A percentile compares a stretch with the other conserved stretches of the same genome.
Evolutionary conservation across 768 basidiomycete genomes (phyloP).

Genomic region (Hericium alpestre): DNA sequence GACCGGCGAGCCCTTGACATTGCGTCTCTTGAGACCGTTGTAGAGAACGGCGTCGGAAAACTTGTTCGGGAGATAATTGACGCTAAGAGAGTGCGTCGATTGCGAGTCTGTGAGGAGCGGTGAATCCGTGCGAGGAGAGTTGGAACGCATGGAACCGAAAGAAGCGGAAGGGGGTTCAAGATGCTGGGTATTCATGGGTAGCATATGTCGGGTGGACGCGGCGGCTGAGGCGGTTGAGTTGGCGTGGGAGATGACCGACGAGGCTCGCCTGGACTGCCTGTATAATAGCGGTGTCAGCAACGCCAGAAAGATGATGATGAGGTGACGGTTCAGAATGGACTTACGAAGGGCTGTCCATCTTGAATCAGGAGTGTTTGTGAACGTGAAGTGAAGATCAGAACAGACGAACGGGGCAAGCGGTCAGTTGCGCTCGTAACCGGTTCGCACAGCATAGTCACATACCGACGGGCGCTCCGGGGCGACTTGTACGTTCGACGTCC

Average conservation of each 20-base stretch:
- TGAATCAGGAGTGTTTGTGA: not conserved
- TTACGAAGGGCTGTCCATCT: constrained; percentile 11
- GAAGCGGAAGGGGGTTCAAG: constrained; percentile 33
- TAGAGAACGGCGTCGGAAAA: constrained; percentile 42
- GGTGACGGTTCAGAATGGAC: not conserved
- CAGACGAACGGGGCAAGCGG: too few relatives aligned
- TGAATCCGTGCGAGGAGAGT: constrained; percentile 16
- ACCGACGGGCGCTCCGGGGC: too few relatives aligned
- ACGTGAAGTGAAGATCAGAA: not conserved
- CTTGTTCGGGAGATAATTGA: constrained; percentile 72
- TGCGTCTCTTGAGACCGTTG: constrained; percentile 30
- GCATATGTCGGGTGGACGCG: constrained; percentile 39
- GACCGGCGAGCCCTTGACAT: constrained; percentile 26
- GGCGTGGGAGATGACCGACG: constrained; percentile 27
- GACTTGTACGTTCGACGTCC: too few relatives aligned
- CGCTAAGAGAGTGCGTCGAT: constrained; percentile 34
- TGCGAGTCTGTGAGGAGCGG: constrained; percentile 14
- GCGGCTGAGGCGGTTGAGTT: constrained; percentile 36
- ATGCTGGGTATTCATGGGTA: constrained; percentile 21
- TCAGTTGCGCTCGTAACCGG: too few relatives aligned
- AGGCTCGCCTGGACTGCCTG: constrained; percentile 8
- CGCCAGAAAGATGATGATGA: not conserved
- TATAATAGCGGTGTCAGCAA: not conserved
- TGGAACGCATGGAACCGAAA: constrained; percentile 22
- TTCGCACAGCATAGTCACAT: too few relatives aligned